These are phyloP conservation scores for Stereum hirsutum DNA, from an alignment of 1,284 basidiomycete species.

Conservation along the genomic window DNA sequence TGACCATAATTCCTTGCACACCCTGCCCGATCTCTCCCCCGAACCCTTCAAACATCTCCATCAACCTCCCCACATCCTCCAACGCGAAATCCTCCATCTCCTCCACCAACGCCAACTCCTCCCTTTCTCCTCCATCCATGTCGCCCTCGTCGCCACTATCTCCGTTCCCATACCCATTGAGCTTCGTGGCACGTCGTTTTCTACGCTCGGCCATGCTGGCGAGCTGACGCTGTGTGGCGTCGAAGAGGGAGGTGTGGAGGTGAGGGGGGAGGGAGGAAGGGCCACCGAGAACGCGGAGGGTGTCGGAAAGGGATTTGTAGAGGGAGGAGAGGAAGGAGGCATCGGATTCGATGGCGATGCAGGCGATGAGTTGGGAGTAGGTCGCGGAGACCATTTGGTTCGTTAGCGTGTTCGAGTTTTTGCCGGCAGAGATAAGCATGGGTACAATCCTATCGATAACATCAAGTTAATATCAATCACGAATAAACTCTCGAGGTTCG, in stretches of 20 bases:
- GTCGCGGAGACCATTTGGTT: slow-evolving; percentile 64
- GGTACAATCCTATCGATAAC: slow-evolving; percentile 52
- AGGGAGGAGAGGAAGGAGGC: slow-evolving; percentile 68
- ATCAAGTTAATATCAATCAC: slow-evolving; percentile 7
- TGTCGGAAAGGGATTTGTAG: slow-evolving; percentile 69
- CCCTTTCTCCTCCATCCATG: slow-evolving; percentile 47
- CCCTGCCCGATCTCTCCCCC: too few species aligned
- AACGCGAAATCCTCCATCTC: slow-evolving; percentile 69
- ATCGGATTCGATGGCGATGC: slow-evolving; percentile 60
- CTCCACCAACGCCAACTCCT: slow-evolving; percentile 61
- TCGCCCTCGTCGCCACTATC: too few species aligned
- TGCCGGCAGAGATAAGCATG: slow-evolving; percentile 63
- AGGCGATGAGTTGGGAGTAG: slow-evolving; percentile 58
- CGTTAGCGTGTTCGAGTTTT: slow-evolving; percentile 57
- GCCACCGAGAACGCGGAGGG: slow-evolving; percentile 54
- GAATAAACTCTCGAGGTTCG: too few species aligned
- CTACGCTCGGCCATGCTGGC: slow-evolving; percentile 57
- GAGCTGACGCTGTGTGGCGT: slow-evolving; percentile 63
- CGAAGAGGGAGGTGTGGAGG: slow-evolving; percentile 43
- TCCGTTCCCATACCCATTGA: too few species aligned
- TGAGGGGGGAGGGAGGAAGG: slow-evolving; percentile 39
- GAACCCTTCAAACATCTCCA: slow-evolving; percentile 42
- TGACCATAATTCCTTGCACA: slow-evolving; percentile 52
- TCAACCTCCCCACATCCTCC: slow-evolving; percentile 63
- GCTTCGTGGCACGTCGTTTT: slow-evolving; percentile 36